These are phyloP conservation scores for Xerocomus potaroensis DNA, from an alignment of 768 basidiomycete genomes.

Conservation along the genomic window DNA sequence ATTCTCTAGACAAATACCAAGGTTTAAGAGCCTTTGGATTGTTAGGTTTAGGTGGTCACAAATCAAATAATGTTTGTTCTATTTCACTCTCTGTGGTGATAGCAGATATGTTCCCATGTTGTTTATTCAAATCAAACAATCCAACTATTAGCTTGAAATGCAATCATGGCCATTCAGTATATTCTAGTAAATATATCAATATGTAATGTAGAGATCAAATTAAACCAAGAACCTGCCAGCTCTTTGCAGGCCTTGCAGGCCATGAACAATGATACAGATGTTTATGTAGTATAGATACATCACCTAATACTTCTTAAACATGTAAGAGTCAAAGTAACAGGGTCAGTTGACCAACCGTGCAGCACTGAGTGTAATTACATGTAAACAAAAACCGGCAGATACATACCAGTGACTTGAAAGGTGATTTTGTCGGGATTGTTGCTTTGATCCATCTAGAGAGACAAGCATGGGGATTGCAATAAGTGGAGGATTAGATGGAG, in stretches of 20 bases:
- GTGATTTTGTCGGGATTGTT: not conserved
- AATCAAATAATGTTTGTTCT: not conserved
- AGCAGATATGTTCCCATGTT: not conserved
- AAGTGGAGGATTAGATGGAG: too few relatives aligned
- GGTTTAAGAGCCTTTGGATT: too few relatives aligned
- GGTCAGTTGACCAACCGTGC: too few relatives aligned
- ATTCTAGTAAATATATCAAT: not conserved
- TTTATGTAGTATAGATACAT: not conserved
- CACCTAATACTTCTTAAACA: not conserved
- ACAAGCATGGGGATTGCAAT: too few relatives aligned
- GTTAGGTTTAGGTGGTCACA: not conserved
- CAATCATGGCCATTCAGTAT: not conserved
- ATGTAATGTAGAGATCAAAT: not conserved
- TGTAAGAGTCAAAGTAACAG: not conserved
- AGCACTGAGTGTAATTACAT: too few relatives aligned
- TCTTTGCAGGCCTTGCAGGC: not conserved
- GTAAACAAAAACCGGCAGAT: too few relatives aligned
- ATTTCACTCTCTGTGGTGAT: not conserved
- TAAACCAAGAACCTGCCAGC: not conserved
- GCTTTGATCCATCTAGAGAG: not conserved
- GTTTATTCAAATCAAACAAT: not conserved
- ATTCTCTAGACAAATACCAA: too few relatives aligned
- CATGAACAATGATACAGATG: not conserved
- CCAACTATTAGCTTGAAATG: not conserved
- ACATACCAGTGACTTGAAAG: not conserved